Evolutionary conservation across 768 basidiomycete genomes (phyloP).

Genomic region (Exsudoporus frostii): DNA sequence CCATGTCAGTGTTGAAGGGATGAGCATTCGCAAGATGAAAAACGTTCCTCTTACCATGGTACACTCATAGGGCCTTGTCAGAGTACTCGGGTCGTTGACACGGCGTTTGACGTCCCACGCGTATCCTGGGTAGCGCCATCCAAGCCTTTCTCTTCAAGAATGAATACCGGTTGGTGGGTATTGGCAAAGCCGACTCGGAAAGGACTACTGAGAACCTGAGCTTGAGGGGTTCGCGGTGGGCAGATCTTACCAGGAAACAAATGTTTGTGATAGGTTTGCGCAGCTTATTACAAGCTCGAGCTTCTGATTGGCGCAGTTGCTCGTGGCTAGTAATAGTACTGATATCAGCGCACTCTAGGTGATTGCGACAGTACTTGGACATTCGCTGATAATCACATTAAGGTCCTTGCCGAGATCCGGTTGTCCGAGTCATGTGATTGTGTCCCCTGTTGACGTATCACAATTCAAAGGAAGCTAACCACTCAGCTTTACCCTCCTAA

Average conservation of each 20-base stretch:
- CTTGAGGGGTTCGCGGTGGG: background rate
- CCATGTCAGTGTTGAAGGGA: background rate
- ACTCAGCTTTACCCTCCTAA: background rate
- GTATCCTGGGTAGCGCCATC: background rate
- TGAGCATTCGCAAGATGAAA: background rate
- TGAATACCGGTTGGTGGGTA: background rate
- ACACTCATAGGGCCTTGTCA: background rate
- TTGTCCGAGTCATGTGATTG: constrained; percentile 22
- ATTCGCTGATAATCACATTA: no score
- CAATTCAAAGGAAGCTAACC: background rate
- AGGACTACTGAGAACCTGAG: background rate
- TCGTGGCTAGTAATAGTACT: background rate
- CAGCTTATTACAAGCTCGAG: background rate
- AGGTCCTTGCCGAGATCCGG: no score
- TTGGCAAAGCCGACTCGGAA: no score
- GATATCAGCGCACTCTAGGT: background rate
- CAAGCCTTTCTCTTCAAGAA: background rate
- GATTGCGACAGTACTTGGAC: no score
- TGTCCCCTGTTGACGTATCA: constrained; percentile 1
- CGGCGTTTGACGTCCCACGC: background rate
- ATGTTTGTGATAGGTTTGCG: background rate
- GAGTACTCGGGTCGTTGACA: background rate
- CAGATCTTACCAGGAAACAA: background rate
- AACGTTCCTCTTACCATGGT: background rate
- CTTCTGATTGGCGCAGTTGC: background rate